Conservation (phyloP, 768 basidiomycete species). For the Austroboletus eburneus region DNA sequence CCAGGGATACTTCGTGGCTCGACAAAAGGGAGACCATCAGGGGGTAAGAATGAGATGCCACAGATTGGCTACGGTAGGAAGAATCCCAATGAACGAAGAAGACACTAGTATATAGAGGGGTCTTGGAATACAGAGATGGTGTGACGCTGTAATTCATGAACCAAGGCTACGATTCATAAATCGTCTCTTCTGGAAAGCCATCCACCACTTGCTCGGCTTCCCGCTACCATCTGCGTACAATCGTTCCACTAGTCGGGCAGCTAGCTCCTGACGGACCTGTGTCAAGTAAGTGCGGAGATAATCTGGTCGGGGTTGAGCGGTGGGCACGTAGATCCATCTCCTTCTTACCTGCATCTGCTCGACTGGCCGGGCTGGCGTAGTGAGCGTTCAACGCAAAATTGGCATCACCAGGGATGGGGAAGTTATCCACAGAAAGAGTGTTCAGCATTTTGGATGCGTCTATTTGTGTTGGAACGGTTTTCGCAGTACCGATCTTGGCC, state of each 20-base stretch:
- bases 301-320: conserved; percentile 45
- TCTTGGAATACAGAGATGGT: conserved; percentile 13
- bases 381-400: conserved; percentile 91
- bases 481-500: conserved; percentile 74
- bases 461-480: conserved; percentile 66
- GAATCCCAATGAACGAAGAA: conserved; percentile 84
- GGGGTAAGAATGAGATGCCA: conserved; percentile 68
- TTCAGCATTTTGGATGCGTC: conserved; percentile 87
- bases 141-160: conserved; percentile 36
- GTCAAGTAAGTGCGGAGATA: conserved; percentile 86
- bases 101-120: conserved; percentile 29
- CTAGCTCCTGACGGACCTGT: conserved; percentile 91
- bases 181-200: conserved; percentile 97
- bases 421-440: conserved; percentile 90
- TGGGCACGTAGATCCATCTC: not conserved
- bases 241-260: conserved; percentile 77
- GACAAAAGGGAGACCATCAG: conserved; percentile 63
- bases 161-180: conserved; percentile 92
- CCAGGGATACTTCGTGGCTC: conserved; percentile 72
- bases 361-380: conserved; percentile 73
- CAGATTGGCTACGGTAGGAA: conserved; percentile 80
- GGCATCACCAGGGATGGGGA: conserved; percentile 93
- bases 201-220: conserved; percentile 99
- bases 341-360: conserved; percentile 79
- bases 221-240: conserved; percentile 91